phyloP scores from a whole-genome alignment of 2,329 filamentous ascomycete genomes.

The Botrytis fabae region DNA sequence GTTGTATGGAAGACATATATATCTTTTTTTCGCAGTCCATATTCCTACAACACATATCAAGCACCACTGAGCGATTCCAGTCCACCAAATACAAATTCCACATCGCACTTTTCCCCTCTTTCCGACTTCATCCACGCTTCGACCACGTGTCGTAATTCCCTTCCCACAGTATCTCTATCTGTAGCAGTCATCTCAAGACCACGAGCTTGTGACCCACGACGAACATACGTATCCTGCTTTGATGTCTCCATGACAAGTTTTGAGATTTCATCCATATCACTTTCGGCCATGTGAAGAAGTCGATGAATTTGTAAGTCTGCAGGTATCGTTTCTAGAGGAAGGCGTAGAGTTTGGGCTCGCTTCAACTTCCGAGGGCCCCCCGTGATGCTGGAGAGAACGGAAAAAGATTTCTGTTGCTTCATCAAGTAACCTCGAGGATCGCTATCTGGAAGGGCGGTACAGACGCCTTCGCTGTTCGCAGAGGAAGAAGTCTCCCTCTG shows the following conservation, averaged over 20 bases:
- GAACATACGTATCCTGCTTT: slow-evolving; percentile 32
- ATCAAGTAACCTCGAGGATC: slow-evolving; percentile 41
- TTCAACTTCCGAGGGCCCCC: slow-evolving; percentile 29
- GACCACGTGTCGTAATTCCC: slow-evolving; percentile 27
- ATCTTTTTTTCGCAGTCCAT: not conserved
- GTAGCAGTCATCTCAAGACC: slow-evolving; percentile 28
- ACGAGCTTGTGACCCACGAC: slow-evolving; percentile 23
- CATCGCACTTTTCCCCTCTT: slow-evolving; percentile 22
- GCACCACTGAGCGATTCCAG: slow-evolving; percentile 20
- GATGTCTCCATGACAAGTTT: slow-evolving; percentile 19
- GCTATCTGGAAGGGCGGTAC: slow-evolving; percentile 34
- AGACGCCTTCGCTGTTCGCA: slow-evolving; percentile 23
- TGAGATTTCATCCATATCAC: slow-evolving; percentile 24
- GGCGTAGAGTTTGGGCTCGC: slow-evolving; percentile 34
- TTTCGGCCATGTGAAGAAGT: slow-evolving; percentile 28
- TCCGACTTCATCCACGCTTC: slow-evolving; percentile 29
- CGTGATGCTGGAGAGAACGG: slow-evolving; percentile 20
- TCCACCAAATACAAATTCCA: slow-evolving; percentile 31
- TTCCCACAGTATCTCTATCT: slow-evolving; percentile 23
- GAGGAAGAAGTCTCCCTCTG: not conserved
- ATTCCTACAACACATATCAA: not conserved
- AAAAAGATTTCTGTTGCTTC: slow-evolving; percentile 34
- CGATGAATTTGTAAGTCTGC: slow-evolving; percentile 30
- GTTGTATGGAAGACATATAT: slow-evolving; percentile 7
- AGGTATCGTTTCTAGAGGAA: slow-evolving; percentile 38